Conservation (phyloP, 2,329 filamentous ascomycete genomes). For the Phialophora macrospora region DNA sequence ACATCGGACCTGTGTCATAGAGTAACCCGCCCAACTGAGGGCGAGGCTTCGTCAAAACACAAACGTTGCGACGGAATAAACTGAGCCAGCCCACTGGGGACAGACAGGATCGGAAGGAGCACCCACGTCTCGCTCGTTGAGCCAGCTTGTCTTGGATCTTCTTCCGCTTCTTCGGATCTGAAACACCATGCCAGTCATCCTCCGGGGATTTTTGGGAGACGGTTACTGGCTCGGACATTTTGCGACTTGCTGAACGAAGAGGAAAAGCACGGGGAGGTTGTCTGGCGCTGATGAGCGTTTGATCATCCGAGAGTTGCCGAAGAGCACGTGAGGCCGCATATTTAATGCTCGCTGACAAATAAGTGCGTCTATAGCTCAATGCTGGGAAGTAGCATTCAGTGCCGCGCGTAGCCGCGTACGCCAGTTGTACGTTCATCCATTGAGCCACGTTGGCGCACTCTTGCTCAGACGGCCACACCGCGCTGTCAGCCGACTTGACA, state of each 20-base stretch:
- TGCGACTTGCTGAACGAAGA: not conserved
- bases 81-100: not conserved
- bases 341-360: not conserved
- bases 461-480: not conserved
- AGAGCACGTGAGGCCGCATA: no score
- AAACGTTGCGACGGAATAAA: not conserved
- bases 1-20: not conserved
- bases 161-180: conserved; percentile 46
- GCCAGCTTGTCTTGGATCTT: conserved; percentile 48
- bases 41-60: not conserved
- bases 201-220: not conserved
- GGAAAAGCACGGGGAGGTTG: not conserved
- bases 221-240: not conserved
- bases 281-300: not conserved
- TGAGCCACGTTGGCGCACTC: not conserved
- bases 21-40: not conserved
- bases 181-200: conserved; percentile 43
- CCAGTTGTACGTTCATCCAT: not conserved
- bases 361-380: not conserved
- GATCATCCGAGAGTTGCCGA: not conserved
- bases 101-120: conserved; percentile 22
- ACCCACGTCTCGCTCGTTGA: conserved; percentile 45
- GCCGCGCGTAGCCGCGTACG: no score
- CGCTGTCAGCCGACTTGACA: no score
- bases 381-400: not conserved